Conservation (phyloP, 2,329 filamentous ascomycete species). For the Fusarium praegraminearum region DNA sequence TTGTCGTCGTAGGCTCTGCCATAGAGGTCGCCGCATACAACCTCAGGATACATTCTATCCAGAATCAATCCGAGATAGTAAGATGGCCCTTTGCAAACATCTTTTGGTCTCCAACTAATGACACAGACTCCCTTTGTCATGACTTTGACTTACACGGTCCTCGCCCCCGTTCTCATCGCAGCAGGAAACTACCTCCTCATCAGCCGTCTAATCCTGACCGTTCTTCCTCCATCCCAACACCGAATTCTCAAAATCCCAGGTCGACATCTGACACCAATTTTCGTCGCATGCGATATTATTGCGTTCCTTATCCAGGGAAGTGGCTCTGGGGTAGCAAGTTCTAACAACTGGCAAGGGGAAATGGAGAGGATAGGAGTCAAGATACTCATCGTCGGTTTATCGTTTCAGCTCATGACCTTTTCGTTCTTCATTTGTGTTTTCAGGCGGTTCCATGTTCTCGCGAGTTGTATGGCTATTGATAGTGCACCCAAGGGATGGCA, state of each 20-base stretch:
- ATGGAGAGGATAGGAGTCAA: slow-evolving; percentile 55
- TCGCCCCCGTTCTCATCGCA: slow-evolving; percentile 62
- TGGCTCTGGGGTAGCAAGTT: slow-evolving; percentile 59
- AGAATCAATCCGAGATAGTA: slow-evolving; percentile 52
- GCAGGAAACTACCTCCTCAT: slow-evolving; percentile 65
- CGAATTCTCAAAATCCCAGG: slow-evolving; percentile 54
- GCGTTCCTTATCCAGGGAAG: slow-evolving; percentile 59
- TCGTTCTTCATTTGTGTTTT: slow-evolving; percentile 57
- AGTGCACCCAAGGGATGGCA: slow-evolving; percentile 53
- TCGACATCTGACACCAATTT: slow-evolving; percentile 58
- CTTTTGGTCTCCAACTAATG: neutral
- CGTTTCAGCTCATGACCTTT: slow-evolving; percentile 57
- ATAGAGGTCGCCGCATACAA: slow-evolving; percentile 59
- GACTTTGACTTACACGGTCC: slow-evolving; percentile 57
- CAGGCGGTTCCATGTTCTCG: slow-evolving; percentile 53
- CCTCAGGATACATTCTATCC: slow-evolving; percentile 53
- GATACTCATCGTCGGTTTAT: slow-evolving; percentile 58
- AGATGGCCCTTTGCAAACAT: neutral
- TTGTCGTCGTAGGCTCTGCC: slow-evolving; percentile 56
- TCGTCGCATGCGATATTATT: slow-evolving; percentile 60
- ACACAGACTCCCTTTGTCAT: slow-evolving; percentile 54
- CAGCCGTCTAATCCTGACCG: slow-evolving; percentile 58
- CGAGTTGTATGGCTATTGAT: slow-evolving; percentile 33
- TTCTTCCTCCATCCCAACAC: slow-evolving; percentile 51
- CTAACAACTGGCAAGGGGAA: slow-evolving; percentile 57